phyloP scores from a whole-genome alignment of 106 monocot species.

The Phalaenopsis equestris region DNA sequence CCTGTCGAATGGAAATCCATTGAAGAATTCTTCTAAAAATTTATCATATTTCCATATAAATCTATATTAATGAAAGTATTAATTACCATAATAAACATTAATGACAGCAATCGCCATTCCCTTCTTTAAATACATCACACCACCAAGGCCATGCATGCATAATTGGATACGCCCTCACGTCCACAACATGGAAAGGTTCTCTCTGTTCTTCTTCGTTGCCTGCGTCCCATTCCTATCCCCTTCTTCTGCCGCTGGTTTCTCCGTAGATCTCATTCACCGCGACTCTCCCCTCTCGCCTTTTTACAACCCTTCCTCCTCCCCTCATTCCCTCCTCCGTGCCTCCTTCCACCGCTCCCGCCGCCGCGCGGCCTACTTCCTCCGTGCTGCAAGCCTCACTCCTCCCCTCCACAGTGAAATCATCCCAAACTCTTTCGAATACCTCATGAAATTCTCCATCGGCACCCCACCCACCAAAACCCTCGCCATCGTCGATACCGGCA shows the following conservation, averaged over 20 bases:
- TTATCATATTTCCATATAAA: not conserved
- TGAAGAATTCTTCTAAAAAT: not conserved
- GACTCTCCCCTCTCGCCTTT: constrained; percentile 36
- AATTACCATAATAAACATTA: not conserved
- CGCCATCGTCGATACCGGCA: constrained; percentile 26
- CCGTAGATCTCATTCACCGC: constrained; percentile 36
- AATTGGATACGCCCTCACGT: not conserved
- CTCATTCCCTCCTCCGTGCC: constrained; percentile 6
- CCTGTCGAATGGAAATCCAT: no score
- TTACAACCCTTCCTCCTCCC: constrained; percentile 10
- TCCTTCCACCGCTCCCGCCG: constrained; percentile 14
- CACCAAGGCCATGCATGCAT: not conserved
- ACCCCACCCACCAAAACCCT: constrained; percentile 12
- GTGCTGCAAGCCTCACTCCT: not conserved
- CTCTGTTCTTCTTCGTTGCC: not conserved
- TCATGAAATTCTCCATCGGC: constrained; percentile 30
- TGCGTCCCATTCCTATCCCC: not conserved
- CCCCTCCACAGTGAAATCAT: constrained; percentile 8
- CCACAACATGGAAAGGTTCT: no score
- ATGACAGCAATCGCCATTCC: not conserved
- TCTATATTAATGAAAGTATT: not conserved
- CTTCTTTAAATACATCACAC: no score
- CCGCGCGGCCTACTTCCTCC: not conserved
- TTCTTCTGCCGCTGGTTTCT: constrained; percentile 11
- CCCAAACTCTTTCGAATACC: constrained; percentile 17